Evolutionary conservation across 2,329 filamentous ascomycete genomes (phyloP).

Genomic region (Truncatella angustata): DNA sequence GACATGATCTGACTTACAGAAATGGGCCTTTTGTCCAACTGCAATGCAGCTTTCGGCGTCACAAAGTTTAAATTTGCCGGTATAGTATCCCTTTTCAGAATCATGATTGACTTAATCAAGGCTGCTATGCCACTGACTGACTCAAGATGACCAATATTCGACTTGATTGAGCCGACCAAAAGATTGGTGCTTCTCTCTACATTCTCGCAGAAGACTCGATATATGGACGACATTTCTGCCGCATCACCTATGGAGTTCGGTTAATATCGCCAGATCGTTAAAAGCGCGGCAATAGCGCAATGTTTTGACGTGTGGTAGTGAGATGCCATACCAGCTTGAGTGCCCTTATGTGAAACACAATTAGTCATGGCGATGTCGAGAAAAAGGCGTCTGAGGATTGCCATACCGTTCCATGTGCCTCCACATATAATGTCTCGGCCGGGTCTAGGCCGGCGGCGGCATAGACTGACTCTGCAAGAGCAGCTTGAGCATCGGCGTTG

Average conservation of each 20-base stretch:
- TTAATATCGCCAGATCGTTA: too few relatives aligned
- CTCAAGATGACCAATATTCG: conserved; percentile 29
- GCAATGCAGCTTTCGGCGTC: conserved; percentile 15
- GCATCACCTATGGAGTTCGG: too few relatives aligned
- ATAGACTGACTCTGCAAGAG: conserved; percentile 25
- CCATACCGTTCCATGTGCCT: conserved; percentile 29
- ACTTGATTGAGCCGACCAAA: too few relatives aligned
- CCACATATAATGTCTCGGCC: conserved; percentile 15
- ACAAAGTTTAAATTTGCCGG: conserved; percentile 22
- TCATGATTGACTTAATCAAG: conserved; percentile 30
- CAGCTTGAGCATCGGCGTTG: conserved; percentile 19
- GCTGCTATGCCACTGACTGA: conserved; percentile 30
- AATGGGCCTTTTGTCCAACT: conserved; percentile 5
- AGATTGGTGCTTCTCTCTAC: too few relatives aligned
- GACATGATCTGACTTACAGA: too few relatives aligned
- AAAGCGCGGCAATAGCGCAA: too few relatives aligned
- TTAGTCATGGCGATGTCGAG: not conserved
- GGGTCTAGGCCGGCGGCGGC: not conserved
- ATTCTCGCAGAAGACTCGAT: too few relatives aligned
- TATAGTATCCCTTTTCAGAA: conserved; percentile 26
- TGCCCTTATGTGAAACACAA: conserved; percentile 23
- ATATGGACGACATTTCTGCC: too few relatives aligned
- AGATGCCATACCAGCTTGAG: too few relatives aligned
- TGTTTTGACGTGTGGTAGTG: too few relatives aligned
- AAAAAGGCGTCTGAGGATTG: conserved; percentile 25